phyloP scores from a whole-genome alignment of 106 monocot genomes.

The Ottelia alismoides region DNA sequence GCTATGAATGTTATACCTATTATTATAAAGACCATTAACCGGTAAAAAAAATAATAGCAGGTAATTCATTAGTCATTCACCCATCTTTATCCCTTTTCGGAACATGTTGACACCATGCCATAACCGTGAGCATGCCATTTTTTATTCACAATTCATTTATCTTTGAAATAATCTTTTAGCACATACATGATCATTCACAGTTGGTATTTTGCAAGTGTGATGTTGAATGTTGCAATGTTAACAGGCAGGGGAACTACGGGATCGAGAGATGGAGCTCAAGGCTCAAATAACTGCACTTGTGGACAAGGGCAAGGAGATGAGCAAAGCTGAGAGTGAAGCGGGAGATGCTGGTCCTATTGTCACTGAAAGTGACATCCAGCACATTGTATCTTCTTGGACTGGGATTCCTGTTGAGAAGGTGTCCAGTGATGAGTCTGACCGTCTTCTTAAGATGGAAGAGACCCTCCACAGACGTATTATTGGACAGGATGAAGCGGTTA shows the following conservation, averaged over 20 bases:
- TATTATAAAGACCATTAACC: no score
- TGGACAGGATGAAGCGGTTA: conserved; percentile 17
- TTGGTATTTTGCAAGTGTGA: no score
- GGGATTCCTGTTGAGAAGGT: conserved; percentile 15
- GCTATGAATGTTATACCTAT: no score
- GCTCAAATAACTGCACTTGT: conserved; percentile 16
- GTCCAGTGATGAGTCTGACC: conserved; percentile 13
- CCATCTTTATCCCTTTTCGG: no score
- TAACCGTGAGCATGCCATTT: no score
- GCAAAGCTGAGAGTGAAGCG: conserved; percentile 16
- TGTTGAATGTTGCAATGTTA: background rate
- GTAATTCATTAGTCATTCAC: no score
- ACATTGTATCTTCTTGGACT: conserved; percentile 20
- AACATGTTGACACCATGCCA: no score
- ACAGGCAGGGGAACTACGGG: conserved; percentile 24
- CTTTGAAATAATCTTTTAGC: no score
- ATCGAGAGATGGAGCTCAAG: conserved; percentile 23
- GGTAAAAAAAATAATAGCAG: no score
- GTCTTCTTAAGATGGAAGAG: conserved; percentile 14
- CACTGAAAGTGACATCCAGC: conserved; percentile 18
- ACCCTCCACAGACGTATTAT: conserved; percentile 7
- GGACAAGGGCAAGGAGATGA: conserved; percentile 22
- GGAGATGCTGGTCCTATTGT: conserved; percentile 20
- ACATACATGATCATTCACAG: no score
- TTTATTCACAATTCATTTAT: no score